These are phyloP conservation scores for Fusarium goolgardi DNA, from an alignment of 2,329 filamentous ascomycete species.

Conservation along the genomic window DNA sequence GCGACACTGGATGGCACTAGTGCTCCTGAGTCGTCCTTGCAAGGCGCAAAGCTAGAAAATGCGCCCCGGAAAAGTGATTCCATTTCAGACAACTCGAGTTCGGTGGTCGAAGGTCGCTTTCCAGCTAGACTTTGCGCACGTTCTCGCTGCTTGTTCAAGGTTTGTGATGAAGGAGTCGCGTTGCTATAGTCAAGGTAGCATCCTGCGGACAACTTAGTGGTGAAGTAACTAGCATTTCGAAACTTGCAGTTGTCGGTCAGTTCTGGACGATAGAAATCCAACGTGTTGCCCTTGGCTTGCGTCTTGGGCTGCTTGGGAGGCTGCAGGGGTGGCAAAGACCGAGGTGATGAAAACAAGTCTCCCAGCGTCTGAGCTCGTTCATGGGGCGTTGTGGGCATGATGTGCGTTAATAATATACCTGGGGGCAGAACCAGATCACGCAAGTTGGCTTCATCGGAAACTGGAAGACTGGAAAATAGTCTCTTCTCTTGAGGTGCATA, in stretches of 20 bases:
- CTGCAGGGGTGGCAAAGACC: constrained; percentile 72
- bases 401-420: constrained; percentile 68
- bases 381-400: constrained; percentile 51
- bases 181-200: constrained; percentile 78
- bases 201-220: constrained; percentile 72
- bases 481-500: constrained; percentile 79
- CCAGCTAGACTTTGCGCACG: constrained; percentile 75
- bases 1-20: constrained; percentile 75
- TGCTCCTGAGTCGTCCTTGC: constrained; percentile 77
- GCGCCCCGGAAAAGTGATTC: constrained; percentile 80
- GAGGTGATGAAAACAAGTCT: constrained; percentile 77
- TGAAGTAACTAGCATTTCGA: constrained; percentile 71
- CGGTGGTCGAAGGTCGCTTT: constrained; percentile 65
- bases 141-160: constrained; percentile 74
- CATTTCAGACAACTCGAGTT: constrained; percentile 73
- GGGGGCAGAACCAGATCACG: constrained; percentile 71
- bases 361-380: constrained; percentile 74
- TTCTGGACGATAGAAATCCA: constrained; percentile 66
- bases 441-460: constrained; percentile 48
- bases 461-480: constrained; percentile 84
- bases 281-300: constrained; percentile 70
- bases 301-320: constrained; percentile 78
- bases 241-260: constrained; percentile 66
- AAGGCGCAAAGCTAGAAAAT: constrained; percentile 84
- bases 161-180: constrained; percentile 66